phyloP scores from a whole-genome alignment of 2,329 filamentous ascomycete species.

The Hortaea sp. region DNA sequence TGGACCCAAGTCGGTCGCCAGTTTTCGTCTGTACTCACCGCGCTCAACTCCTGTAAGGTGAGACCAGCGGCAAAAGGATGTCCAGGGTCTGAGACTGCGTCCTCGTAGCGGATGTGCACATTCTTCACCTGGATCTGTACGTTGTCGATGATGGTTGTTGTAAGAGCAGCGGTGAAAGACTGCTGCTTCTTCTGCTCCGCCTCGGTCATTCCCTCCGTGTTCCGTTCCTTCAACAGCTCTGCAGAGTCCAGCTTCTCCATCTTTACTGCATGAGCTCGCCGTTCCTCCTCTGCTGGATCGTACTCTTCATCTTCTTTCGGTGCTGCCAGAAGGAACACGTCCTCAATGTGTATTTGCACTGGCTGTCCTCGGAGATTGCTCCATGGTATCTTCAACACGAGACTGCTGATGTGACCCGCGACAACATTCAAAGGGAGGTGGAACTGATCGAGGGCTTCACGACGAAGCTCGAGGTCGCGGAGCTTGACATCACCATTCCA shows the following conservation, averaged over 20 bases:
- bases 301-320: slow-evolving; percentile 93
- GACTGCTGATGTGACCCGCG: slow-evolving; percentile 82
- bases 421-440: slow-evolving; percentile 94
- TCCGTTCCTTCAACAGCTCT: slow-evolving; percentile 84
- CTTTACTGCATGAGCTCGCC: slow-evolving; percentile 79
- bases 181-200: slow-evolving; percentile 97
- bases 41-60: slow-evolving; percentile 92
- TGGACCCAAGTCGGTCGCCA: slow-evolving; percentile 97
- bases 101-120: slow-evolving; percentile 96
- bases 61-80: slow-evolving; percentile 91
- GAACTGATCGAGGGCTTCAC: slow-evolving; percentile 93
- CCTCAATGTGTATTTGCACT: slow-evolving; percentile 88
- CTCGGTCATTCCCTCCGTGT: slow-evolving; percentile 81
- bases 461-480: slow-evolving; percentile 79
- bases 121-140: slow-evolving; percentile 96
- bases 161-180: slow-evolving; percentile 89
- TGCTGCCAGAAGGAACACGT: slow-evolving; percentile 90
- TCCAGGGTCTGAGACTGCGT: slow-evolving; percentile 86
- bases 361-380: slow-evolving; percentile 91
- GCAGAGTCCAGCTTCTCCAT: slow-evolving; percentile 98
- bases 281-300: slow-evolving; percentile 83
- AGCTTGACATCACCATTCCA: slow-evolving; percentile 98
- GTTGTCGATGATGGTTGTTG: slow-evolving; percentile 97
- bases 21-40: slow-evolving; percentile 85
- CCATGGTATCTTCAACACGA: slow-evolving; percentile 93